Evolutionary conservation across 2,329 filamentous ascomycete species (phyloP), one percentile per base, ranked within the genome.

Genomic region (Colletotrichum zoysiae): DNA sequence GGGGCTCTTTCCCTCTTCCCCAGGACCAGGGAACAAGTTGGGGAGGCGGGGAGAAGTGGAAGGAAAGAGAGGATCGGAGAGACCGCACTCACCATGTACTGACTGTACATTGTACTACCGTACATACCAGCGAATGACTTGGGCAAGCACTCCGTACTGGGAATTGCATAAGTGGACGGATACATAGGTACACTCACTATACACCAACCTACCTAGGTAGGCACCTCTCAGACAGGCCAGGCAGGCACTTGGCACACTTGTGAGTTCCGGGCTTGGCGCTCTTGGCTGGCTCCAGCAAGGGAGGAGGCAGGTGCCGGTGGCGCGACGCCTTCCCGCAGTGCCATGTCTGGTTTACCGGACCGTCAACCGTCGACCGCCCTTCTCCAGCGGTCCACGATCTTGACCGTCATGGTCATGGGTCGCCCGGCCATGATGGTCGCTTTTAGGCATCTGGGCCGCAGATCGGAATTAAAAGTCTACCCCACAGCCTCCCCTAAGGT

Each of bases 241-340:
- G 11, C 38, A 40, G 11, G 38, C 38, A 40, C 38, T 14, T 4
- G 3, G 9, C 12, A 40, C 38, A 14, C 11, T 40, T 40, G 7
- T 40, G 38, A 40, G 38, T 40, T 12, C 38, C 38, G 6, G 3
- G 62, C 12, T 35, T 57, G 59, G 62, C 18, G 16, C 18, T 63
- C 44, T 23, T 40, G 55, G 35, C 18, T 57, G 50, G n/a, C 18
- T 23, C 33, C n/a, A 20, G 35, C 46, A 51, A 20, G 26, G 51
- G 40, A 3, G 46, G 42, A 18, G 11, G 33, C 30, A 30, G n/a
- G n/a, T 33, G 42, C 16, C 16, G 38, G 53, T 60, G 67, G 67
- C 67, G 62, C 12, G 46, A 18, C 56, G 67, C 67, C 67, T 58
- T 66, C 62, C 67, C 67, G 62, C 55, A 11, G 62, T 66, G n/a